Base-by-base conservation (phyloP, 768 basidiomycete genomes). In the Podaxis sp. region DNA sequence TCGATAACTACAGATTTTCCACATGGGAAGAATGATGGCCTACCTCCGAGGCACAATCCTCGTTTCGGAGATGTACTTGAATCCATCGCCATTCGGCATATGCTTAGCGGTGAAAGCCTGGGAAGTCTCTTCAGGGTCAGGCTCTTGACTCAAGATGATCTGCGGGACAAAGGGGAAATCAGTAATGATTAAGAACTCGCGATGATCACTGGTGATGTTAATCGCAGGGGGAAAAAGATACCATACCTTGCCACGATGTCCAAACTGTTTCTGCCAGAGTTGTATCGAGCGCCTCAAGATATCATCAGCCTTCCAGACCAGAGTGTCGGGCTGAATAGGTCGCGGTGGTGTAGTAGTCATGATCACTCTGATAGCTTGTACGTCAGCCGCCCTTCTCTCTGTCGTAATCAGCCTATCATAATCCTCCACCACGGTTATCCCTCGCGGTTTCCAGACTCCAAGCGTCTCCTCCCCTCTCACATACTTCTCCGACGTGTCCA, bases 401-500 rank as follows among this genome's bases (percentile, higher is more conserved):
- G 85, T 89, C 47, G 80, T 82, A 13, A 89, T 80, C n/a, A 94
- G 75, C 62, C 87, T 82, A 53, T 80, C 79, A 70, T 93, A 91
- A 70, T 98, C 96, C 66, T 96, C 88, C 27, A 99, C 89, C 9
- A 94, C 87, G 1, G 89, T 89, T 27, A 98, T 82, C 8, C 96
- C 93, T 50, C 96, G 84, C 49, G 96, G 88, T 67, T 87, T 90
- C 96, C 96, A 98, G 19, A 80, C 73, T 5, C 83, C 87, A 29
- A 98, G 80, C 3, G 80, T 74, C 68, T 98, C 96, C 72, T 98
- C 96, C 7, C 96, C 96, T 50, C 89, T 84, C 0, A 99, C 95
- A 74, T 96, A 98, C 72, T 94, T 96, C 75, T 93, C 91, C 29
- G 92, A 88, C 1, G 96, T 98, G 76, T 99, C 94, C 56, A 98